Evolutionary conservation across 176 grass and related monocot species (phyloP), one percentile per base, ranked within the genome.

Genomic region (Eragrostis curvula): DNA sequence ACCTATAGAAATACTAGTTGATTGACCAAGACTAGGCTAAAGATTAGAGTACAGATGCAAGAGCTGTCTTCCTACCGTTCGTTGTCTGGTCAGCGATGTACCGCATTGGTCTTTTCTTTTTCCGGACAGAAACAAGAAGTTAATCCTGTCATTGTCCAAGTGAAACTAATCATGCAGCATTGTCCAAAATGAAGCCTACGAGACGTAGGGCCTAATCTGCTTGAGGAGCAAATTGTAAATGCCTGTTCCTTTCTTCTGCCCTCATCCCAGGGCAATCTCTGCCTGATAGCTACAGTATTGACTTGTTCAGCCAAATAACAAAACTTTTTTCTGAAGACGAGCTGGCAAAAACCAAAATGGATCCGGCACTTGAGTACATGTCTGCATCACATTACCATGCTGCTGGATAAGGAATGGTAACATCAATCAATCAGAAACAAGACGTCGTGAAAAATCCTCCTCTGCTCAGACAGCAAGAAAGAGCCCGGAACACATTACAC

Each of bases 31-130:
- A 78, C 60, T 43, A 70, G 8, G 8, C n/a, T 39, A 27, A 48
- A 23, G 67, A 39, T 76, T 44, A 56, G 40, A n/a, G 0, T 41
- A 44, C 24, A n/a, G 17, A 1, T 45, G 55, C 25, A 39, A 57
- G 56, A 28, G 44, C 30, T 46, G 17, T 77, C 42, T 63, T 75
- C 76, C 41, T n/a, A 42, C 42, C n/a, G 27, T 73, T 60, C 13
- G 42, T 48, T 23, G 49, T 79, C 60, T 58, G 62, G 43, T 64
- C 66, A 23, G 51, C 56, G 21, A 12, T 85, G 9, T 40, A 29
- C 46, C 68, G n/a, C 32, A 59, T 32, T 80, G 30, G 30, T 25
- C 50, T 30, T 77, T 71, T 52, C 15, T 72, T 78, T 70, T 75
- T 43, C 61, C 13, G 25, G 8, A 45, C 15, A 12, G 20, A 71